Conservation (phyloP, 140 eudicot genomes). For the Bidens hawaiensis region DNA sequence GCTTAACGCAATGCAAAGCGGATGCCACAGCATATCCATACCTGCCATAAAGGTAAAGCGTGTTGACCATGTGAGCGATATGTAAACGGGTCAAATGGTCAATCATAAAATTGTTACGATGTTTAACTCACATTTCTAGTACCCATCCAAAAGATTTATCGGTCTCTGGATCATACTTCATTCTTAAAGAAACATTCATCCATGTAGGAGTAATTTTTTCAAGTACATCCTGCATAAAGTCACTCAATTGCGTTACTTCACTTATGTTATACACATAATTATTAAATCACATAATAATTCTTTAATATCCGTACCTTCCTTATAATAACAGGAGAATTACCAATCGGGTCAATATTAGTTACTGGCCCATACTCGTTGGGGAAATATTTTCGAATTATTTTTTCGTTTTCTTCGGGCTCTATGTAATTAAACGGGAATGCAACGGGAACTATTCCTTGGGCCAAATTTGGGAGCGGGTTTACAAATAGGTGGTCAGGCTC, state of each 20-base stretch:
- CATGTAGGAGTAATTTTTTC: conserved; percentile 83
- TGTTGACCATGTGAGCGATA: not conserved
- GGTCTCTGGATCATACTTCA: conserved; percentile 74
- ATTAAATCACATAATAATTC: no score
- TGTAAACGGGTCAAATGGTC: conserved; percentile 13
- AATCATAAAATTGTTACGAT: not conserved
- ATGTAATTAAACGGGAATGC: conserved; percentile 73
- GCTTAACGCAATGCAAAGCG: conserved; percentile 86
- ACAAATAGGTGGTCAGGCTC: conserved; percentile 86
- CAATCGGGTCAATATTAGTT: conserved; percentile 72
- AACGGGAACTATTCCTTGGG: conserved; percentile 54
- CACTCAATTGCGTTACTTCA: conserved; percentile 11
- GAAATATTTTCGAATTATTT: conserved; percentile 54
- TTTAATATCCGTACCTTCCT: conserved; percentile 62
- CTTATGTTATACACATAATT: not conserved
- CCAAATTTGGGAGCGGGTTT: conserved; percentile 69
- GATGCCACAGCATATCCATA: conserved; percentile 96
- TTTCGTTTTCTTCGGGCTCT: conserved; percentile 51
- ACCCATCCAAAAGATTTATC: conserved; percentile 88
- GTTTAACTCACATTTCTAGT: conserved; percentile 72
- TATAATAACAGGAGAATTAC: conserved; percentile 85
- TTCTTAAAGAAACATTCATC: conserved; percentile 84
- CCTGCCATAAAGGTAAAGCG: conserved; percentile 36
- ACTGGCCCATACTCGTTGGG: conserved; percentile 67
- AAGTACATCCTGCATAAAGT: conserved; percentile 50